A percentile compares a stretch with the other conserved stretches of the same genome.
These are phyloP conservation scores for Aspergillus clavatus DNA, from an alignment of 2,329 filamentous ascomycete genomes.

Conservation along the genomic window DNA sequence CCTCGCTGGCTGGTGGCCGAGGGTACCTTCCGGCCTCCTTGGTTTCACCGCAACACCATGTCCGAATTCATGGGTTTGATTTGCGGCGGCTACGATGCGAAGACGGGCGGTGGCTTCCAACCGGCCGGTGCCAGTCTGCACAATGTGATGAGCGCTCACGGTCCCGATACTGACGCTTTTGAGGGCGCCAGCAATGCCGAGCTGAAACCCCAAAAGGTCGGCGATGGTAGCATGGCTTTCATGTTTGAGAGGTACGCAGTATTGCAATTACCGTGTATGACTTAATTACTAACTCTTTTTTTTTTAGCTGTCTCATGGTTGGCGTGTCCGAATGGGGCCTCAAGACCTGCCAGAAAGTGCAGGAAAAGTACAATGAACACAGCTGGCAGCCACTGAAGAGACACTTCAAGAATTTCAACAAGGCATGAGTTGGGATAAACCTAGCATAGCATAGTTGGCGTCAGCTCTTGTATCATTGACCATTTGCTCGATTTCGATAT, in stretches of 20 bases:
- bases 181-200: slow-evolving; percentile 51
- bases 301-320: slow-evolving; percentile 57
- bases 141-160: slow-evolving; percentile 68
- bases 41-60: slow-evolving; percentile 63
- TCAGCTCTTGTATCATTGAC: no score
- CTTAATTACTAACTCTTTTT: slow-evolving; percentile 36
- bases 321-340: slow-evolving; percentile 70
- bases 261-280: not conserved
- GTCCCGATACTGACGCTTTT: slow-evolving; percentile 53
- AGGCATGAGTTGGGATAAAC: slow-evolving; percentile 15
- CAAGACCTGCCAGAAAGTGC: slow-evolving; percentile 65
- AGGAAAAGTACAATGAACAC: slow-evolving; percentile 71
- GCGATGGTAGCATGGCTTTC: slow-evolving; percentile 59
- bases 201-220: slow-evolving; percentile 53
- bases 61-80: slow-evolving; percentile 65
- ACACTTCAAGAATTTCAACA: slow-evolving; percentile 55
- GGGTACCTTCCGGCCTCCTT: slow-evolving; percentile 57
- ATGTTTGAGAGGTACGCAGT: slow-evolving; percentile 55
- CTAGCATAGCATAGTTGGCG: no score
- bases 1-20: slow-evolving; percentile 60
- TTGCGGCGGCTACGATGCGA: slow-evolving; percentile 56
- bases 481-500: not conserved
- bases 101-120: slow-evolving; percentile 54
- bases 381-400: slow-evolving; percentile 69
- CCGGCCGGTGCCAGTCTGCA: slow-evolving; percentile 61